Conservation (phyloP, 768 basidiomycete species). For the Panaeolus papilionaceus region DNA sequence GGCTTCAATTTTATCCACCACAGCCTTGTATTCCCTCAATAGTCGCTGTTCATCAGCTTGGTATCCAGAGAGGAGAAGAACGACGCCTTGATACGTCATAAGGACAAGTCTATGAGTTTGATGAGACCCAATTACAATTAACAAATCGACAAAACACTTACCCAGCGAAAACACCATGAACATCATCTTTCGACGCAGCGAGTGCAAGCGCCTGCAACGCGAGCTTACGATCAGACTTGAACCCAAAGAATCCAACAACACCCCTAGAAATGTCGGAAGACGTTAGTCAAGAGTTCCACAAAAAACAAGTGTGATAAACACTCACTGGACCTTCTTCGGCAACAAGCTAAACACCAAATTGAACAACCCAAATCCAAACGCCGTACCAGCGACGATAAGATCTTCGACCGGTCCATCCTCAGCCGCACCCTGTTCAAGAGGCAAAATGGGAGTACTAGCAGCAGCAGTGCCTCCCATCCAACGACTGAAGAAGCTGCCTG, state of each 20-base stretch:
- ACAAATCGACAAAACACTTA: slow-evolving; percentile 36
- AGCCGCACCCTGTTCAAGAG: slow-evolving; percentile 24
- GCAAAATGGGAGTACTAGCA: slow-evolving; percentile 27
- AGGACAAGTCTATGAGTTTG: slow-evolving; percentile 60
- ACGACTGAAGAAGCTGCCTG: slow-evolving; percentile 43
- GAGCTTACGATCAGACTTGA: slow-evolving; percentile 71
- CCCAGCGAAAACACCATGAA: slow-evolving; percentile 82
- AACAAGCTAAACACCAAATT: slow-evolving; percentile 82
- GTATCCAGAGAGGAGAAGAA: slow-evolving; percentile 74
- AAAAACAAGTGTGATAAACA: background rate
- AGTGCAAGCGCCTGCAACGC: slow-evolving; percentile 75
- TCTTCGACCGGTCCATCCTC: slow-evolving; percentile 72
- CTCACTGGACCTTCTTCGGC: slow-evolving; percentile 73
- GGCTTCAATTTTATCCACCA: slow-evolving; percentile 63
- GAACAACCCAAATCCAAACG: slow-evolving; percentile 80
- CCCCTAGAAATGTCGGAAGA: slow-evolving; percentile 42
- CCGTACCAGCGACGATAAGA: slow-evolving; percentile 74
- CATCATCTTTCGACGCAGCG: slow-evolving; percentile 68
- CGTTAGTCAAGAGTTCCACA: background rate
- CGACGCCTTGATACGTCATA: slow-evolving; percentile 81
- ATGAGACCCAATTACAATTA: background rate
- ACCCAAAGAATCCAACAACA: slow-evolving; percentile 79
- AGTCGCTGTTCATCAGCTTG: slow-evolving; percentile 76
- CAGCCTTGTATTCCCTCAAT: slow-evolving; percentile 63
- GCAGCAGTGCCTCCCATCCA: slow-evolving; percentile 37